phyloP scores from a whole-genome alignment of 176 grass and related monocot genomes.

The Cymbopogon citratus region DNA sequence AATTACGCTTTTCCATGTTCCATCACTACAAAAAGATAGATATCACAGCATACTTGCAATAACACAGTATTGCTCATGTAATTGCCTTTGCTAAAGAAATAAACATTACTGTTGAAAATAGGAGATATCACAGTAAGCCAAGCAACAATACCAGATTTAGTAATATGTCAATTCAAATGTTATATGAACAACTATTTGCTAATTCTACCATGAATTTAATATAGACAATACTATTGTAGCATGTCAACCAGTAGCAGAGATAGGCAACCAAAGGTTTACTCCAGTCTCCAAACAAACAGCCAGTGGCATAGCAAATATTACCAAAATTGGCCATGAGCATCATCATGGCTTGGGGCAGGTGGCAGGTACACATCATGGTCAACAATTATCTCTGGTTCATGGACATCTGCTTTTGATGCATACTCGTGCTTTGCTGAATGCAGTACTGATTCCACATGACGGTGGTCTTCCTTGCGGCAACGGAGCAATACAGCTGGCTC shows the following conservation, averaged over 20 bases:
- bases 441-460: constrained; percentile 61
- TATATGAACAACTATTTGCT: neutral
- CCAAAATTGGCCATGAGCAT: constrained; percentile 67
- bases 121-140: neutral
- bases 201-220: neutral
- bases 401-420: constrained; percentile 69
- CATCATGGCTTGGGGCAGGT: constrained; percentile 51
- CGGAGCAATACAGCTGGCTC: constrained; percentile 85
- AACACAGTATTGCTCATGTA: neutral
- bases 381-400: constrained; percentile 63
- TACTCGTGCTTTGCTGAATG: constrained; percentile 83
- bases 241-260: neutral
- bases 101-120: neutral
- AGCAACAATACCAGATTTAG: neutral
- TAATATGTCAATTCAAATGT: neutral
- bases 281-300: neutral
- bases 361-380: constrained; percentile 72
- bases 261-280: neutral
- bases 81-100: neutral
- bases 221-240: neutral
- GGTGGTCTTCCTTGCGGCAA: constrained; percentile 69
- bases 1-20: neutral
- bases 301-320: constrained; percentile 24
- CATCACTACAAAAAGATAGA: neutral
- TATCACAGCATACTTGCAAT: neutral